These are phyloP conservation scores for Rhizopogon rudus DNA, from an alignment of 768 basidiomycete genomes.

Conservation along the genomic window DNA sequence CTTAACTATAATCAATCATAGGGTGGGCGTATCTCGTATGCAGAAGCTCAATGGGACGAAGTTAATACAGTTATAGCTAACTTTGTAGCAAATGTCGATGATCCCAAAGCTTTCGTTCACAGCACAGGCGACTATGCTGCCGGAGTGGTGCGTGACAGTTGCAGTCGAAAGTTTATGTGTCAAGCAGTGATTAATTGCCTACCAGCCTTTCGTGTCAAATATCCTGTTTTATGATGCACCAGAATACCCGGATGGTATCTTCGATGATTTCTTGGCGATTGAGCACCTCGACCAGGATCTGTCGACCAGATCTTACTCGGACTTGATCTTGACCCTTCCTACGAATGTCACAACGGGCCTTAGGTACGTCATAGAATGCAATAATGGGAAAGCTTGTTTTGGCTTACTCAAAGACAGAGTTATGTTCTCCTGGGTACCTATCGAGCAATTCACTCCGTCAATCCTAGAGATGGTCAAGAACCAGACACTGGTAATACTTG, in stretches of 20 bases:
- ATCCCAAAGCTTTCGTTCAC: conserved; percentile 31
- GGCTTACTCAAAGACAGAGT: neutral
- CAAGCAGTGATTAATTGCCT: neutral
- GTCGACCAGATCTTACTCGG: neutral
- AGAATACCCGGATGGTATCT: conserved; percentile 3
- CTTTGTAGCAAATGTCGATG: conserved; percentile 14
- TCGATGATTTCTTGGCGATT: neutral
- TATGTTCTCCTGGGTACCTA: neutral
- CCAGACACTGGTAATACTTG: neutral
- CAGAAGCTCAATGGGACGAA: conserved; percentile 3
- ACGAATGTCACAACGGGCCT: neutral
- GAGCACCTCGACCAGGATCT: neutral
- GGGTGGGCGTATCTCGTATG: conserved; percentile 45
- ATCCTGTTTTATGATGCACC: conserved; percentile 57
- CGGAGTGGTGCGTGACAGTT: conserved; percentile 20
- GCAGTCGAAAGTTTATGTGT: no score
- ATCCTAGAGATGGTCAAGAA: neutral
- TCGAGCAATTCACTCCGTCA: neutral
- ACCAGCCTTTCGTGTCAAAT: conserved; percentile 15
- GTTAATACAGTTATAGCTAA: conserved; percentile 15
- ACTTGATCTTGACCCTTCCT: neutral
- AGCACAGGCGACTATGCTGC: conserved; percentile 34
- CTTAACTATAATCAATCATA: conserved; percentile 13
- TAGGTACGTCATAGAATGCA: neutral
- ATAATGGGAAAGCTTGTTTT: neutral